Evolutionary conservation across 2,329 filamentous ascomycete genomes (phyloP).

Genomic region (Phaeophleospora eucalypticola): DNA sequence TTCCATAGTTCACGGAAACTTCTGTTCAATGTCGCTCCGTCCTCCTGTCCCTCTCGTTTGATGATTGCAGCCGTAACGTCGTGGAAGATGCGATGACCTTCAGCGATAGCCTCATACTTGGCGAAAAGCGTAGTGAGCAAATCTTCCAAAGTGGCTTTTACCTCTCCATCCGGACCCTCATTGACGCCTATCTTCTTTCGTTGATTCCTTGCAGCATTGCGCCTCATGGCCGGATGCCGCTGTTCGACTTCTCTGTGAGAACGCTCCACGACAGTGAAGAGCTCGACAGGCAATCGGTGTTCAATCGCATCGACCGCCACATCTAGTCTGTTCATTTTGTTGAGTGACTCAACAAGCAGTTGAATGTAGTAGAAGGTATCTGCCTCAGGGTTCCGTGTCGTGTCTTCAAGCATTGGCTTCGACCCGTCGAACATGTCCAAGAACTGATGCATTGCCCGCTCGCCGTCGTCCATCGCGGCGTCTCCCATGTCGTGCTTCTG

Average conservation of each 20-base stretch:
- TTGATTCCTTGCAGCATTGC: conserved; percentile 48
- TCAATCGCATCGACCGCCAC: conserved; percentile 85
- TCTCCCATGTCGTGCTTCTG: conserved; percentile 49
- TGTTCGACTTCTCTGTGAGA: conserved; percentile 92
- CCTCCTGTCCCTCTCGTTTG: conserved; percentile 64
- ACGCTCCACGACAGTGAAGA: conserved; percentile 90
- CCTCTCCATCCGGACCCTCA: conserved; percentile 28
- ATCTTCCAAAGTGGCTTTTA: conserved; percentile 79
- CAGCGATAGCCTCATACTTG: conserved; percentile 95
- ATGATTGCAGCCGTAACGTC: conserved; percentile 86
- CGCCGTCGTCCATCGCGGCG: conserved; percentile 40
- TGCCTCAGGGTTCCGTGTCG: conserved; percentile 86
- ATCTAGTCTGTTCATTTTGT: conserved; percentile 82
- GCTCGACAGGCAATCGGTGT: conserved; percentile 85
- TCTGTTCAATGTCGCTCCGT: conserved; percentile 66
- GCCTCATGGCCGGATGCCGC: conserved; percentile 78
- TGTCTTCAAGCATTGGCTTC: conserved; percentile 70
- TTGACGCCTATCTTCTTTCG: conserved; percentile 35
- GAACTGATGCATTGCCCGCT: conserved; percentile 54
- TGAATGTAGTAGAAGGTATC: conserved; percentile 94
- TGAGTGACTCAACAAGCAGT: conserved; percentile 80
- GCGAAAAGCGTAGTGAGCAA: conserved; percentile 88
- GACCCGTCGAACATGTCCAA: conserved; percentile 55
- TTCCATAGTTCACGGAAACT: conserved; percentile 98
- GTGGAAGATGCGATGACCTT: conserved; percentile 89